Conservation (phyloP, 768 basidiomycete species). For the Boletellus emodensis region DNA sequence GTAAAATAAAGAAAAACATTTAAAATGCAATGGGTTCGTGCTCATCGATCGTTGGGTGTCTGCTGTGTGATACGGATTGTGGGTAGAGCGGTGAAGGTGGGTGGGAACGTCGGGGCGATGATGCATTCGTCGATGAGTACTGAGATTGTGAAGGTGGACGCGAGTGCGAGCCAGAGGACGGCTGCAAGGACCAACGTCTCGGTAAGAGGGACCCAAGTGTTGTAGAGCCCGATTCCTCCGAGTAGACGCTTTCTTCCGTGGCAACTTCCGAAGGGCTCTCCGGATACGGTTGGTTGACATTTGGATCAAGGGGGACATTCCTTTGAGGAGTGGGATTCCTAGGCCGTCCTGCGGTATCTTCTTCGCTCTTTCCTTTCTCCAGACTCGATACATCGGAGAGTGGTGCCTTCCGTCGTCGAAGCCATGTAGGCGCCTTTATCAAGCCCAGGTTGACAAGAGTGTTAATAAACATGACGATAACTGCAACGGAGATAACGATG, state of each 20-base stretch:
- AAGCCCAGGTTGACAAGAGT: slow-evolving; percentile 49
- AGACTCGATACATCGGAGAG: slow-evolving; percentile 16
- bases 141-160: slow-evolving; percentile 31
- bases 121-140: slow-evolving; percentile 27
- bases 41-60: slow-evolving; percentile 33
- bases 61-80: slow-evolving; percentile 27
- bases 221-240: slow-evolving; percentile 34
- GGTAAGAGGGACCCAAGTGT: slow-evolving; percentile 34
- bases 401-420: slow-evolving; percentile 14
- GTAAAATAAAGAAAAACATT: slow-evolving; percentile 4
- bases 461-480: slow-evolving; percentile 68
- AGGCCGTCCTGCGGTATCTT: slow-evolving; percentile 33
- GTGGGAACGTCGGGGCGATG: slow-evolving; percentile 29
- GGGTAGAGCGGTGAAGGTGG: slow-evolving; percentile 30
- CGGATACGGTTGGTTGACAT: slow-evolving; percentile 43
- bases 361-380: slow-evolving; percentile 28
- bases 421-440: slow-evolving; percentile 18
- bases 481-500: slow-evolving; percentile 66
- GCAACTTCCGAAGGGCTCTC: slow-evolving; percentile 29
- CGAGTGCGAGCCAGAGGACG: slow-evolving; percentile 27
- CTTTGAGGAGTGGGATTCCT: slow-evolving; percentile 53
- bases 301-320: slow-evolving; percentile 38
- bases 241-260: slow-evolving; percentile 26
- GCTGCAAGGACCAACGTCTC: slow-evolving; percentile 31
- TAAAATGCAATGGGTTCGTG: slow-evolving; percentile 17